Evolutionary conservation across 2,329 filamentous ascomycete species (phyloP).

Genomic region (Helotiales sp.): DNA sequence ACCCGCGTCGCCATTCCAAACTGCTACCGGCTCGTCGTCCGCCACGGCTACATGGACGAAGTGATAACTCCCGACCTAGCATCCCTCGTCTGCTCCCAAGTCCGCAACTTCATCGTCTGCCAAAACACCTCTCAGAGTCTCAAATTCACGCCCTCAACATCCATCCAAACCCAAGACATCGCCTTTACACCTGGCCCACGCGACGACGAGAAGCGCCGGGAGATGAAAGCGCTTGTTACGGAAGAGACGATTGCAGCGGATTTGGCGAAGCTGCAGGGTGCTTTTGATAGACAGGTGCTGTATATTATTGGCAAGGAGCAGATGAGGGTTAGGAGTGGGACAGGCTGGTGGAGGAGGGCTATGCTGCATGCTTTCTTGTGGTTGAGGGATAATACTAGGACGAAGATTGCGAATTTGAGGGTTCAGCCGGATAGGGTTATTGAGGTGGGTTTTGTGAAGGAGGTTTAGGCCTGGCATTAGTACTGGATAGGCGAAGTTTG

Average conservation of each 20-base stretch:
- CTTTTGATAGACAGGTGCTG: conserved; percentile 54
- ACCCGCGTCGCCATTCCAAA: conserved; percentile 53
- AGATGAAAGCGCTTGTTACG: conserved; percentile 11
- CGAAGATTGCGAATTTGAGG: conserved; percentile 67
- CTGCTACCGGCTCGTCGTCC: conserved; percentile 70
- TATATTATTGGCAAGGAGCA: conserved; percentile 67
- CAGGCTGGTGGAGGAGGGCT: conserved; percentile 48
- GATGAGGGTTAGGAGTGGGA: conserved; percentile 53
- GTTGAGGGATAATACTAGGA: conserved; percentile 67
- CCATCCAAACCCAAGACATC: conserved; percentile 13
- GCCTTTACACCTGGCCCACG: conserved; percentile 17
- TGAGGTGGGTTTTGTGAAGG: conserved; percentile 72
- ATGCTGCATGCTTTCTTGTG: conserved; percentile 63
- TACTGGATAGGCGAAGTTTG: background rate
- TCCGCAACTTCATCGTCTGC: conserved; percentile 54
- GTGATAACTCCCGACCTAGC: conserved; percentile 69
- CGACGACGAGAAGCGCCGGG: conserved; percentile 14
- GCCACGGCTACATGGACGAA: conserved; percentile 75
- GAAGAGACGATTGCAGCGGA: conserved; percentile 41
- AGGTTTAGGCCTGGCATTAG: conserved; percentile 51
- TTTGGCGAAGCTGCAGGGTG: conserved; percentile 51
- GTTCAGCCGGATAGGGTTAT: conserved; percentile 65
- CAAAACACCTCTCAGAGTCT: conserved; percentile 21
- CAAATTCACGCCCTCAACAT: conserved; percentile 7
- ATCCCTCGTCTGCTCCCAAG: conserved; percentile 61